A percentile compares a stretch with the other conserved stretches of the same genome.
These are phyloP conservation scores for Chrysopogon serrulatus DNA, from an alignment of 176 grass and related monocot species.

Conservation along the genomic window DNA sequence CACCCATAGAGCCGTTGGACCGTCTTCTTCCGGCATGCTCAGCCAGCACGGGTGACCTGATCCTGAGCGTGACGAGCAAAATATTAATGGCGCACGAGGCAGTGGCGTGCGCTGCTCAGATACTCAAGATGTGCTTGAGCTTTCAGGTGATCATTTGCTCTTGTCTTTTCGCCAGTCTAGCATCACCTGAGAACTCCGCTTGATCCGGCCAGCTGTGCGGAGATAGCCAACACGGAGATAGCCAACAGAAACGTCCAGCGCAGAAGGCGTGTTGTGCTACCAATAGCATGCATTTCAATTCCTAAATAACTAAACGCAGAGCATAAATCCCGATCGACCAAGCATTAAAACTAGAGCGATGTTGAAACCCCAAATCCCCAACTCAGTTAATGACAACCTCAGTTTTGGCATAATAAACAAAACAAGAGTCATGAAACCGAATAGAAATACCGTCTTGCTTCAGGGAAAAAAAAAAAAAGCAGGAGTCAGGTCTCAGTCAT, in stretches of 20 bases:
- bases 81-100: background rate
- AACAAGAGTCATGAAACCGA: background rate
- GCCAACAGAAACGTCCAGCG: background rate
- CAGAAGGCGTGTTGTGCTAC: background rate
- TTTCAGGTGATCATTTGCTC: background rate
- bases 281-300: background rate
- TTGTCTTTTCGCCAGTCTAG: background rate
- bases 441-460: constrained; percentile 20
- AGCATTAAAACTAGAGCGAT: background rate
- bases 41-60: background rate
- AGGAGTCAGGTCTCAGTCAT: constrained; percentile 11
- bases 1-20: background rate
- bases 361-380: background rate
- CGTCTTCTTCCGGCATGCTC: background rate
- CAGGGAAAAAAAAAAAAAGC: constrained; percentile 10
- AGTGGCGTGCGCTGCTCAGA: background rate
- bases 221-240: background rate
- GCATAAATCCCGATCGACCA: background rate
- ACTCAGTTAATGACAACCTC: background rate
- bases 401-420: background rate
- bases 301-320: background rate
- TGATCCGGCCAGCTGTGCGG: background rate
- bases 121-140: background rate
- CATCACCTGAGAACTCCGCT: background rate
- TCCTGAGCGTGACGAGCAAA: background rate